A percentile compares a stretch with the other conserved stretches of the same genome.
phyloP scores from a whole-genome alignment of 2,329 filamentous ascomycete genomes.

The Sporothrix luriei region DNA sequence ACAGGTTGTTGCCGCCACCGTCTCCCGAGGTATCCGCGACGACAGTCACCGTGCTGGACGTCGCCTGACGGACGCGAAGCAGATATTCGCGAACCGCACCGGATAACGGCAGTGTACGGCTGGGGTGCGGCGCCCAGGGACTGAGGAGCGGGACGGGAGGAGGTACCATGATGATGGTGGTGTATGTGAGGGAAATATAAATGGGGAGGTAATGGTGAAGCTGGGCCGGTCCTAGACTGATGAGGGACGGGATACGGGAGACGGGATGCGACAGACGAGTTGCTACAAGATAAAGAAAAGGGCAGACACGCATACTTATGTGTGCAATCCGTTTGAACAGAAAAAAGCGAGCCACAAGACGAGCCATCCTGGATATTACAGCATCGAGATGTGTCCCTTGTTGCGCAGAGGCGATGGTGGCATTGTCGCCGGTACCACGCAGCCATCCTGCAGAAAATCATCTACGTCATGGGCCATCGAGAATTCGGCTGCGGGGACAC shows the following conservation, averaged over 20 bases:
- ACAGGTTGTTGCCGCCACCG: conserved; percentile 41
- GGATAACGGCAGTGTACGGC: background rate
- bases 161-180: conserved; percentile 14
- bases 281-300: background rate
- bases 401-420: background rate
- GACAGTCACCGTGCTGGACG: conserved; percentile 42
- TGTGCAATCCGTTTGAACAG: background rate
- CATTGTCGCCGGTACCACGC: background rate
- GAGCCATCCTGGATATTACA: background rate
- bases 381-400: conserved; percentile 12
- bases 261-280: background rate
- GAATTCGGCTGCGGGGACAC: background rate
- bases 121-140: background rate
- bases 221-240: background rate
- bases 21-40: conserved; percentile 31
- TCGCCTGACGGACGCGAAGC: conserved; percentile 28
- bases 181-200: background rate
- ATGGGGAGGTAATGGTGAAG: background rate
- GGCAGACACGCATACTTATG: conserved; percentile 20
- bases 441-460: background rate
- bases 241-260: no score
- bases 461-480: conserved; percentile 19
- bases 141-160: conserved; percentile 8
- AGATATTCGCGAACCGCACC: background rate
- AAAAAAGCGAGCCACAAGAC: background rate